Evolutionary conservation across 2,329 filamentous ascomycete genomes (phyloP), one percentile per base, ranked within the genome.

Genomic region (Ophiostoma pallidulum): DNA sequence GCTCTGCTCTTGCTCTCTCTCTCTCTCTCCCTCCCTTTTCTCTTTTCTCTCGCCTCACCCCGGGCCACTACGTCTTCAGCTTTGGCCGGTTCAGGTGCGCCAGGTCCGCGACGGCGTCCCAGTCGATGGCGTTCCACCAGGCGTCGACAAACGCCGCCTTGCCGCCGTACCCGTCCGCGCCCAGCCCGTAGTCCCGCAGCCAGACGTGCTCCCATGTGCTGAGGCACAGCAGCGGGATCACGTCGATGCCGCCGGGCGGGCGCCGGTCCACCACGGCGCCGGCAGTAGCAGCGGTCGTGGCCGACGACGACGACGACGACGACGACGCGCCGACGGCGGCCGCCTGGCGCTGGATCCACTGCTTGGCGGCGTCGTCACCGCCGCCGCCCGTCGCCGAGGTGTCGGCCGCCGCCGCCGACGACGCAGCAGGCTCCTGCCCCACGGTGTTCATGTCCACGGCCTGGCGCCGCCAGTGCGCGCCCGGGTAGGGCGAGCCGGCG

Each of bases 131-230:
- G 43, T 86, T 68, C 92, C 92, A 98, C 91, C 91, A 97, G 36
- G 74, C 73, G 62, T 85, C 76, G 45, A 90, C 72, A 64, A 79
- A 98, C 45, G 71, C 67, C 45, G 73, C 71, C 78, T 96, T 98
- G 42, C 87, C 88, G 38, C 71, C 73, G 48, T 82, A 64, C 5
- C 83, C 83, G 35, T 64, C 64, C 2, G 60, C 64, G 9, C 72
- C 72, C 26, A 80, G 62, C 44, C 78, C 78, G 65, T 86, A 96
- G 64, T 97, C 89, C 47, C 78, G 76, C 63, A 97, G 69, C 79
- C 86, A 98, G 8, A 84, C 82, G 67, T 97, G 92, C 71, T 97
- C 84, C 92, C 92, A 98, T 5, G 89, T 95, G 68, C 89, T 97
- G 51, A 97, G 76, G 63, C 91, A 96, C 58, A 98, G 70, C 51